A percentile compares a stretch with the other conserved stretches of the same genome.
Evolutionary conservation across 768 basidiomycete genomes (phyloP).

Genomic region (Lentinula sp.): DNA sequence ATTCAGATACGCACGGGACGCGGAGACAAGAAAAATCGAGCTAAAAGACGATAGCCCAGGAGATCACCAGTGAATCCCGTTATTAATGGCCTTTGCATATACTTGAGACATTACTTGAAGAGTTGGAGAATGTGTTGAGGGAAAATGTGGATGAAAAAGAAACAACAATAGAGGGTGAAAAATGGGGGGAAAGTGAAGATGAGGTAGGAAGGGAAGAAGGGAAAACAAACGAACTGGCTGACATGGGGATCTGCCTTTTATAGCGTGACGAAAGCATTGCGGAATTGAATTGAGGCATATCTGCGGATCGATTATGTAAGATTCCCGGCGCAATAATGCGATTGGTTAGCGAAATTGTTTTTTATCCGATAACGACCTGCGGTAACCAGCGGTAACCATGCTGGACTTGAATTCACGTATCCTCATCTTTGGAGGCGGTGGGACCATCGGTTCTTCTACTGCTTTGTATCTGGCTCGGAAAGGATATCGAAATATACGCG

Average conservation of each 20-base stretch:
- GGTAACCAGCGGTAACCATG: not conserved
- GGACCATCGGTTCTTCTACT: not conserved
- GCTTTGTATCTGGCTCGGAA: constrained; percentile 1
- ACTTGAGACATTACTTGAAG: not conserved
- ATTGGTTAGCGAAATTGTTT: not conserved
- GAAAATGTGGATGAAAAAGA: not conserved
- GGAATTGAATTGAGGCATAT: not conserved
- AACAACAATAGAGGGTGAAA: not conserved
- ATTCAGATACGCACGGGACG: not conserved
- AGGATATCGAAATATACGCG: constrained; percentile 1
- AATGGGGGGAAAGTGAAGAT: not conserved
- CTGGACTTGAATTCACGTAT: not conserved
- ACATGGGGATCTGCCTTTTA: not conserved
- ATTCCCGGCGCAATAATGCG: not conserved
- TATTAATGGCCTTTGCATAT: not conserved
- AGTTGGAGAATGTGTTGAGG: not conserved
- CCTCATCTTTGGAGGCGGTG: constrained; percentile 3
- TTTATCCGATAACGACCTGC: not conserved
- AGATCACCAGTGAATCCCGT: not conserved
- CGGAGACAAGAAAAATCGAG: not conserved
- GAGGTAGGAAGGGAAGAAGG: not conserved
- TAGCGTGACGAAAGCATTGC: not conserved
- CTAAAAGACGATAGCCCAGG: not conserved
- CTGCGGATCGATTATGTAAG: not conserved
- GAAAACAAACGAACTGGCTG: not conserved